Conservation (phyloP, 1,284 basidiomycete species). For the Tremellales sp. region DNA sequence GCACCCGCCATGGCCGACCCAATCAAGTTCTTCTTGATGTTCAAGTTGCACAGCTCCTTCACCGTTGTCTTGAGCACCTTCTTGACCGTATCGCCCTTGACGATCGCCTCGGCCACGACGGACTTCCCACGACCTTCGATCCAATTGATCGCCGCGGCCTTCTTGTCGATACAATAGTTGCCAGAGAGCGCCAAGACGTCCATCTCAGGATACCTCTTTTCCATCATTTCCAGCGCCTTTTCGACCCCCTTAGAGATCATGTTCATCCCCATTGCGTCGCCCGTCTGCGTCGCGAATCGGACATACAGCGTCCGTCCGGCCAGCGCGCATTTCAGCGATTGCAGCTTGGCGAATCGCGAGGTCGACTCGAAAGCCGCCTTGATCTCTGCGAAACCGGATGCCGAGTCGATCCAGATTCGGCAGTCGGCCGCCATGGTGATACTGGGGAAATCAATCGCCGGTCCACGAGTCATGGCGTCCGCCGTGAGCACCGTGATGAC, state of each 20-base stretch:
- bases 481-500: constrained; percentile 89
- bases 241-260: constrained; percentile 98
- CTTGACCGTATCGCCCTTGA: constrained; percentile 84
- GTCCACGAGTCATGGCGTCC: constrained; percentile 98
- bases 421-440: constrained; percentile 75
- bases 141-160: constrained; percentile 99
- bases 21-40: constrained; percentile 96
- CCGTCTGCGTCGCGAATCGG: constrained; percentile 92
- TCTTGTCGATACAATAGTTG: constrained; percentile 99
- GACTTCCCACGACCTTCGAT: constrained; percentile 98
- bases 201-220: constrained; percentile 85
- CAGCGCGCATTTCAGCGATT: constrained; percentile 75
- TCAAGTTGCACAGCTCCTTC: constrained; percentile 82
- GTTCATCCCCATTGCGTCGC: constrained; percentile 99
- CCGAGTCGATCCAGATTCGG: constrained; percentile 83
- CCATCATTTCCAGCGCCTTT: constrained; percentile 81
- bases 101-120: constrained; percentile 90
- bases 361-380: constrained; percentile 91
- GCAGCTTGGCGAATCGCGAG: constrained; percentile 80
- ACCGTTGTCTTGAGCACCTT: constrained; percentile 95
- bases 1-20: constrained; percentile 97
- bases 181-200: constrained; percentile 87
- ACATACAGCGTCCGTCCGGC: constrained; percentile 91
- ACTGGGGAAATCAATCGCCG: constrained; percentile 91
- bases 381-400: constrained; percentile 71